Conservation (phyloP, 139 green algal genomes). For the Closterium sp. region DNA sequence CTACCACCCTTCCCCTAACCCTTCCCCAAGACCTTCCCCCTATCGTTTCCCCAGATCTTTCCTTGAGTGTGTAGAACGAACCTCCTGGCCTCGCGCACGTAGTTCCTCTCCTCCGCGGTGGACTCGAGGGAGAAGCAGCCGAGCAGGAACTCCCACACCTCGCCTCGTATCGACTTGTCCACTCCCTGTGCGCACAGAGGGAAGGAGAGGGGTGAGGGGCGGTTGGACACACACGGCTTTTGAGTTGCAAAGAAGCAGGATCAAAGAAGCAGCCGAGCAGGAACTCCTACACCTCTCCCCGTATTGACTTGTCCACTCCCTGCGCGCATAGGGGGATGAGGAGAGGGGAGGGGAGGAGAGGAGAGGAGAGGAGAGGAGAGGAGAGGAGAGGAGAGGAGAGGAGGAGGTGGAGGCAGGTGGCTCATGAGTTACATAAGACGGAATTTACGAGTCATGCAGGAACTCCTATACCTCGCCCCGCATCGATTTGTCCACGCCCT, state of each 20-base stretch:
- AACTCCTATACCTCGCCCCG: constrained; percentile 20
- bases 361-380: too few species aligned
- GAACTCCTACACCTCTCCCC: constrained; percentile 33
- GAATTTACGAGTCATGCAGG: too few species aligned
- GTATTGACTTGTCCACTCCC: constrained; percentile 26
- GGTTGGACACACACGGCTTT: too few species aligned
- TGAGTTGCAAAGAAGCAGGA: too few species aligned
- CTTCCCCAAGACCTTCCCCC: too few species aligned
- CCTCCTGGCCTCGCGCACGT: constrained; percentile 8
- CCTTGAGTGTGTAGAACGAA: background rate
- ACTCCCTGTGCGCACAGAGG: background rate
- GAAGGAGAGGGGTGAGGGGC: too few species aligned
- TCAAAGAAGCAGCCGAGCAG: constrained; percentile 25
- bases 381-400: too few species aligned
- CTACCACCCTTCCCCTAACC: too few species aligned
- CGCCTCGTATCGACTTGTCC: constrained; percentile 20
- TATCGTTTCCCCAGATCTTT: too few species aligned
- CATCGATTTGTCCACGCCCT: constrained; percentile 15
- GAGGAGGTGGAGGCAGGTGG: too few species aligned
- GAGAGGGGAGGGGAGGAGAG: too few species aligned
- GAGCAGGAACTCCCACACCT: constrained; percentile 40
- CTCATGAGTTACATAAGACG: too few species aligned
- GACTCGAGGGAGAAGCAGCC: background rate
- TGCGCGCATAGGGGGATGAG: background rate
- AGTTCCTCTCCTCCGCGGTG: constrained; percentile 15